These are phyloP conservation scores for Amaranthus palmeri DNA, from an alignment of 148 eudicot species.

Conservation along the genomic window DNA sequence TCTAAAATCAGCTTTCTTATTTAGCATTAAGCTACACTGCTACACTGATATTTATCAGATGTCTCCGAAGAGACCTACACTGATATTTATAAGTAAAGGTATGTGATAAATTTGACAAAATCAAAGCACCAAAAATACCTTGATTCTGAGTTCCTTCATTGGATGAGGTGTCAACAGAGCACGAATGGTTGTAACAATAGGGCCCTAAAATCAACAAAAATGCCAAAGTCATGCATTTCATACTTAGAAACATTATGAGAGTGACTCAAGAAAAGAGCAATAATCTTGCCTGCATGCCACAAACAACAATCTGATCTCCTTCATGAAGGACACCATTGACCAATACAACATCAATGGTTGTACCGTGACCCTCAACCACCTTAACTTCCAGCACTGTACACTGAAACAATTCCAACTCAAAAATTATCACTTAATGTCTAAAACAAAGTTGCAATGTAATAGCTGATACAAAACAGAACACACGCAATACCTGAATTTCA, in stretches of 20 bases:
- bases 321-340: slow-evolving; percentile 95
- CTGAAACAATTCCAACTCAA: slow-evolving; percentile 34
- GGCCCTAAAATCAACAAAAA: slow-evolving; percentile 46
- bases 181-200: slow-evolving; percentile 77
- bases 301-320: slow-evolving; percentile 84
- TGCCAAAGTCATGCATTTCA: not conserved
- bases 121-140: slow-evolving; percentile 38
- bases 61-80: no score
- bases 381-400: slow-evolving; percentile 95
- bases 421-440: slow-evolving; percentile 16
- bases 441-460: not conserved
- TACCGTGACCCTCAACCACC: slow-evolving; percentile 89
- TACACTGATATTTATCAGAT: no score
- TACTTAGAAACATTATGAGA: not conserved
- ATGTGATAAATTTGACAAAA: not conserved
- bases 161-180: slow-evolving; percentile 94
- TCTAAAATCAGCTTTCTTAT: not conserved
- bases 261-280: slow-evolving; percentile 1
- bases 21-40: no score
- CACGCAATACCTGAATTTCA: slow-evolving; percentile 55
- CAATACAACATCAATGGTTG: slow-evolving; percentile 82
- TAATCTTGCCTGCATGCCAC: slow-evolving; percentile 74
- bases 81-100: not conserved
- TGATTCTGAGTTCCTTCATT: slow-evolving; percentile 91
- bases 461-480: not conserved